Base-by-base conservation (phyloP, 2,329 filamentous ascomycete genomes). In the Xylariaceae sp. region DNA sequence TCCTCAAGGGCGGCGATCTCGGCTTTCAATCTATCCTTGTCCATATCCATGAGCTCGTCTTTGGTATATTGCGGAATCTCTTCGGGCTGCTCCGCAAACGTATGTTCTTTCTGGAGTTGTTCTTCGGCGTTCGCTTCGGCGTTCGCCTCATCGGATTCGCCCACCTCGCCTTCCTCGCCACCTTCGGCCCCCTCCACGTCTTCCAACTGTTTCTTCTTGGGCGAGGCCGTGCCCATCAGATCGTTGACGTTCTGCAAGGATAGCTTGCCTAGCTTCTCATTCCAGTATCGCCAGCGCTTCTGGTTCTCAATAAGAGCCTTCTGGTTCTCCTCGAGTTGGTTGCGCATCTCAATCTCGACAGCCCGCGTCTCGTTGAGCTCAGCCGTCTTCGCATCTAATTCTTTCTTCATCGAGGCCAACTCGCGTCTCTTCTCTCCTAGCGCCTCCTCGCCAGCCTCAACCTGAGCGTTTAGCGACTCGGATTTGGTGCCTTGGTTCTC, bases 341-440 rank as follows among this genome's bases (percentile, higher is more conserved):
- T 97, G 60, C 89, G 88, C 91, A 97, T 96, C 72, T 99, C 94
- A 58, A 99, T 96, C 71, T 99, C 94, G 2, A 87, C 77, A 0
- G 90, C 91, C 7, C 92, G 84, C 0, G 88, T 95, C 67, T 90
- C 87, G 67, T 97, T 96, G 54, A 97, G 79, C 68, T 95, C 90
- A 0, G 85, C 75, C 1, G 84, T 87, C 76, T 91, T 95, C 64
- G 88, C 85, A 62, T 99, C 92, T 8, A 97, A 79, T 64, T 96
- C 89, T 3, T 81, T 76, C 74, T 97, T 99, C 53, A 97, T 72
- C 7, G 81, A 76, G 46, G 85, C 80, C 2, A 99, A 80, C 68
- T 94, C 88, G 62, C 87, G 82, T 71, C 90, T 95, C 74, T 89
- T 95, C 34, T 81, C 77, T 29, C 85, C 81, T 6, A 97, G 79